Evolutionary conservation across 495 filamentous ascomycete genomes (phyloP).

Genomic region (Penicillium paradoxum): DNA sequence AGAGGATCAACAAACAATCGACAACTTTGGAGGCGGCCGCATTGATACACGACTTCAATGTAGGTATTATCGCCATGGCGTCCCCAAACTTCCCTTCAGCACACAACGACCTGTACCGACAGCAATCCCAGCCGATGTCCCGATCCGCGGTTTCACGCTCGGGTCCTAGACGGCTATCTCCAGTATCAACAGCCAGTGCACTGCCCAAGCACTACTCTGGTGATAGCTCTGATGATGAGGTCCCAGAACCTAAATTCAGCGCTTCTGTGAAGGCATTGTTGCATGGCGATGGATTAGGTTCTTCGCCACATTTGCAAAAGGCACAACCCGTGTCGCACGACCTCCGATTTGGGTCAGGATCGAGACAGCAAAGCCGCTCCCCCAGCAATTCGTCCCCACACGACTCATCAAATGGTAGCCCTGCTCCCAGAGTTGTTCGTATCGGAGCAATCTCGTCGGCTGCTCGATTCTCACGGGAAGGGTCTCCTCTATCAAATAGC

Average conservation of each 20-base stretch:
- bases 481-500: slow-evolving; percentile 30
- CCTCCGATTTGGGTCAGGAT: slow-evolving; percentile 19
- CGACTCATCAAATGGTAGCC: slow-evolving; percentile 40
- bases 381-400: slow-evolving; percentile 37
- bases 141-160: slow-evolving; percentile 40
- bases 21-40: slow-evolving; percentile 22
- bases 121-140: slow-evolving; percentile 37
- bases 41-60: slow-evolving; percentile 33
- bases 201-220: slow-evolving; percentile 39
- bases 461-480: slow-evolving; percentile 32
- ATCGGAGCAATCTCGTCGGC: slow-evolving; percentile 44
- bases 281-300: slow-evolving; percentile 55
- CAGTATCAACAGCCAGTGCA: slow-evolving; percentile 25
- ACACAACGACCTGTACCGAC: slow-evolving; percentile 35
- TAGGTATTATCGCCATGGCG: slow-evolving; percentile 32
- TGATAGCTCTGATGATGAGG: slow-evolving; percentile 72
- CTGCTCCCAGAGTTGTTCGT: slow-evolving; percentile 53
- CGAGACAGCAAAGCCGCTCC: slow-evolving; percentile 34
- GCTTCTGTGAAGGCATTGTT: slow-evolving; percentile 73
- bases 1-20: slow-evolving; percentile 26
- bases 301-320: slow-evolving; percentile 48
- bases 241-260: slow-evolving; percentile 74
- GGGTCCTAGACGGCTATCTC: slow-evolving; percentile 38
- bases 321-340: slow-evolving; percentile 29
- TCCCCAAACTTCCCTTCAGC: slow-evolving; percentile 37